Evolutionary conservation across 352 stramenopile genomes (phyloP).

Genomic region (Pythium vanterpoolii): DNA sequence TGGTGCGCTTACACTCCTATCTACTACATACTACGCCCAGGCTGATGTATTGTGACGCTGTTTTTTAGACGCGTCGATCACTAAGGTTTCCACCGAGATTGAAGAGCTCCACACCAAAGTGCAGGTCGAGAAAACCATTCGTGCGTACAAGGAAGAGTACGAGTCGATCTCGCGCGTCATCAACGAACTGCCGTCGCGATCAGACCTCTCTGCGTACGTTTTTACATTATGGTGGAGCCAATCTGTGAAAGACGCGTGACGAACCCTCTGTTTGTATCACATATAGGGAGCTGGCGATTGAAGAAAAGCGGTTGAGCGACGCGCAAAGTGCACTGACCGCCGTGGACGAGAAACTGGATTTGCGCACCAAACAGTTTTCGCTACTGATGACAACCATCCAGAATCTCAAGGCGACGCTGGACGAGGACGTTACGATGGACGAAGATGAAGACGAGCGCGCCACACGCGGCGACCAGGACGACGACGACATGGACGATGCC

Average conservation of each 20-base stretch:
- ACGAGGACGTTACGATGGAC: slow-evolving; percentile 61
- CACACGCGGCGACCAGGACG: slow-evolving; percentile 37
- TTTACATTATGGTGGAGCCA: not conserved
- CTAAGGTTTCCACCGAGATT: slow-evolving; percentile 64
- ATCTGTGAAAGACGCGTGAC: not conserved
- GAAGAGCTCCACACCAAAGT: slow-evolving; percentile 76
- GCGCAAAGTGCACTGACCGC: slow-evolving; percentile 47
- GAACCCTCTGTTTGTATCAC: not conserved
- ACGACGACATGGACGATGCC: slow-evolving; percentile 71
- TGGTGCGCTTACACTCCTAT: slow-evolving; percentile 22
- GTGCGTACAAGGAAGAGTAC: slow-evolving; percentile 88
- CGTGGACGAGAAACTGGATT: slow-evolving; percentile 60
- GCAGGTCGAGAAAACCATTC: slow-evolving; percentile 67
- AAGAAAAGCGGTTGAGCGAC: slow-evolving; percentile 60
- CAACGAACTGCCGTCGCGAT: slow-evolving; percentile 73
- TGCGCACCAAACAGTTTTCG: slow-evolving; percentile 77
- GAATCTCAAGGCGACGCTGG: slow-evolving; percentile 75
- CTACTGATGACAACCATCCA: slow-evolving; percentile 83
- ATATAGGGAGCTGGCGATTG: slow-evolving; percentile 46
- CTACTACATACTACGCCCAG: not conserved
- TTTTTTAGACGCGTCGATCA: slow-evolving; percentile 54
- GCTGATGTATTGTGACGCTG: not conserved
- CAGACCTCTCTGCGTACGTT: slow-evolving; percentile 53
- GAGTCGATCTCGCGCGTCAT: slow-evolving; percentile 80
- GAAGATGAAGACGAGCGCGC: slow-evolving; percentile 50